Percentiles rank a stretch among this genome's conserved stretches.
These are phyloP conservation scores for Mycena galericulata DNA, from an alignment of 768 basidiomycete species.

Conservation along the genomic window DNA sequence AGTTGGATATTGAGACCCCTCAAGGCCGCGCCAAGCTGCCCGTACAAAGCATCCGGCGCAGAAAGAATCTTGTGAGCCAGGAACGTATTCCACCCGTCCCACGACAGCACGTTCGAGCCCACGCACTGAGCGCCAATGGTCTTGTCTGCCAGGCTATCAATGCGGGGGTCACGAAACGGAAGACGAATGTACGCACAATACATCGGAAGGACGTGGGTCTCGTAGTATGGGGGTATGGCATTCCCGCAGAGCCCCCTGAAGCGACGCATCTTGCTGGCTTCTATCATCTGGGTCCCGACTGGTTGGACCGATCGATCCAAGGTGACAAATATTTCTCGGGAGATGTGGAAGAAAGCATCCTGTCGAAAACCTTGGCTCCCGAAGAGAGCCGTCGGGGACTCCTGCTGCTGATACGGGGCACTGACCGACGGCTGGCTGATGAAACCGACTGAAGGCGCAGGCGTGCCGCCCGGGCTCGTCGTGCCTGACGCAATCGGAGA, in stretches of 20 bases:
- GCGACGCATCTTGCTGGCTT: constrained; percentile 30
- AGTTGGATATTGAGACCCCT: constrained; percentile 27
- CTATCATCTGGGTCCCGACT: constrained; percentile 28
- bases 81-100: constrained; percentile 36
- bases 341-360: constrained; percentile 26
- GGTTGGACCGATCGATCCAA: constrained; percentile 27
- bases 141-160: constrained; percentile 13
- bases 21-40: constrained; percentile 23
- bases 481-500: not conserved
- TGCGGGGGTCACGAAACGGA: not conserved
- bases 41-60: constrained; percentile 26
- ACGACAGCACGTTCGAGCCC: constrained; percentile 29
- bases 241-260: constrained; percentile 26
- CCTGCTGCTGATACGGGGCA: constrained; percentile 16
- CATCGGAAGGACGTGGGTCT: constrained; percentile 31
- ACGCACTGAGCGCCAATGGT: constrained; percentile 32
- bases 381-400: constrained; percentile 30
- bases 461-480: constrained; percentile 16
- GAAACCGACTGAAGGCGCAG: not conserved
- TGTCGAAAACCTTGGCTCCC: constrained; percentile 31
- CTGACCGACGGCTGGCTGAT: not conserved
- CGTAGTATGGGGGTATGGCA: constrained; percentile 29
- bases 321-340: constrained; percentile 30
- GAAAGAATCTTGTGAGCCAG: constrained; percentile 36
- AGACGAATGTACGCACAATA: constrained; percentile 26